phyloP scores from a whole-genome alignment of 1,139 yeast genomes.

The Hanseniaspora sp. region DNA sequence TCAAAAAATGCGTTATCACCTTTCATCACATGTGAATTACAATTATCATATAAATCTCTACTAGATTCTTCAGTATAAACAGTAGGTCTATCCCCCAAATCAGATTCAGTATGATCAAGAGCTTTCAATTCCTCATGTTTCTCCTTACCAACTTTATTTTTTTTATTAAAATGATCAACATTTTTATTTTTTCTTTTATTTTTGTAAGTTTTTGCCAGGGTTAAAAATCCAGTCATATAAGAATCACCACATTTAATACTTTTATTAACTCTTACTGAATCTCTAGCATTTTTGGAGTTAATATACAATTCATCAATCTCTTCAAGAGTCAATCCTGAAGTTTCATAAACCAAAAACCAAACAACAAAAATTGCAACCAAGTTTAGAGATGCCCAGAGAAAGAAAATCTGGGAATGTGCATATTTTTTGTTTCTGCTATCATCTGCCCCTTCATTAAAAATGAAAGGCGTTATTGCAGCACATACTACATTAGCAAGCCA shows the following conservation, averaged over 20 bases:
- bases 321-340: constrained; percentile 64
- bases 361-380: constrained; percentile 46
- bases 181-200: neutral
- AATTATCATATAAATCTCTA: neutral
- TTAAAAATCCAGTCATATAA: constrained; percentile 14
- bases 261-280: constrained; percentile 26
- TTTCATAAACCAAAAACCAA: constrained; percentile 59
- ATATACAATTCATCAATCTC: constrained; percentile 63
- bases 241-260: constrained; percentile 20
- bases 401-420: constrained; percentile 56
- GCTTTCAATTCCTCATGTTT: neutral
- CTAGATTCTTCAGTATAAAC: neutral
- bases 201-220: constrained; percentile 12
- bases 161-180: neutral
- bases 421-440: constrained; percentile 38
- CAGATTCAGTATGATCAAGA: neutral
- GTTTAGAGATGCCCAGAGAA: constrained; percentile 66
- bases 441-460: constrained; percentile 27
- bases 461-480: constrained; percentile 64
- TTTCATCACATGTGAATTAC: neutral
- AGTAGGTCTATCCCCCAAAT: constrained; percentile 1
- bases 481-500: constrained; percentile 74
- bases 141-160: neutral
- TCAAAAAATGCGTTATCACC: neutral
- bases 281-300: constrained; percentile 30